phyloP scores from a whole-genome alignment of 2,329 filamentous ascomycete genomes.

The Aspergillus eucalypticola region DNA sequence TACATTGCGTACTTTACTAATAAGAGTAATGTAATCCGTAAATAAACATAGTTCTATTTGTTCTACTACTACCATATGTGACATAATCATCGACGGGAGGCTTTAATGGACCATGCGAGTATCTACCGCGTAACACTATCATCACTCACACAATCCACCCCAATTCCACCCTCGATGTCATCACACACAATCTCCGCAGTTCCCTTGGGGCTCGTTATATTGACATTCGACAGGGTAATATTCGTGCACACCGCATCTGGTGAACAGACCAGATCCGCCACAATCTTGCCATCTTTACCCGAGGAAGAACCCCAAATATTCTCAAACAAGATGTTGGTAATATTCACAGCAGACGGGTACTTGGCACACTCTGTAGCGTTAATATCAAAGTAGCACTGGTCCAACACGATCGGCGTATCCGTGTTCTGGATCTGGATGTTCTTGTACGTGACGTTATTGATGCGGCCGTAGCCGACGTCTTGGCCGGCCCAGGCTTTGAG shows the following conservation, averaged over 20 bases:
- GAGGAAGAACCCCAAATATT: conserved; percentile 60
- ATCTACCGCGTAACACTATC: no score
- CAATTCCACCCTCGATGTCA: conserved; percentile 45
- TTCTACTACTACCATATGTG: no score
- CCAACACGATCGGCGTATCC: conserved; percentile 59
- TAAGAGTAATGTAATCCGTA: no score
- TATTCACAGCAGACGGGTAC: conserved; percentile 59
- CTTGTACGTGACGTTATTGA: conserved; percentile 64
- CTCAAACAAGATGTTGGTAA: conserved; percentile 60
- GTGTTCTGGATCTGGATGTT: conserved; percentile 62
- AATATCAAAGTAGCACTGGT: conserved; percentile 65
- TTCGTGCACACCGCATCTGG: conserved; percentile 59
- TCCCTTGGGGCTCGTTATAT: conserved; percentile 54
- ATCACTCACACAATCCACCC: conserved; percentile 35
- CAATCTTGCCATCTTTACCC: conserved; percentile 56
- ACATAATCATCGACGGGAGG: background rate
- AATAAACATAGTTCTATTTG: no score
- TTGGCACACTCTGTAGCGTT: conserved; percentile 52
- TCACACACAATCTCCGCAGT: conserved; percentile 54
- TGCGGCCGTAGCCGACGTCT: conserved; percentile 60
- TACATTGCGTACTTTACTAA: no score
- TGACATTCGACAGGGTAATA: conserved; percentile 57
- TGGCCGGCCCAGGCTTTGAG: conserved; percentile 64
- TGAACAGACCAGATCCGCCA: conserved; percentile 58
- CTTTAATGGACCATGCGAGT: no score